These are phyloP conservation scores for Scheffersomyces titani DNA, from an alignment of 1,139 yeast genomes.

Conservation along the genomic window DNA sequence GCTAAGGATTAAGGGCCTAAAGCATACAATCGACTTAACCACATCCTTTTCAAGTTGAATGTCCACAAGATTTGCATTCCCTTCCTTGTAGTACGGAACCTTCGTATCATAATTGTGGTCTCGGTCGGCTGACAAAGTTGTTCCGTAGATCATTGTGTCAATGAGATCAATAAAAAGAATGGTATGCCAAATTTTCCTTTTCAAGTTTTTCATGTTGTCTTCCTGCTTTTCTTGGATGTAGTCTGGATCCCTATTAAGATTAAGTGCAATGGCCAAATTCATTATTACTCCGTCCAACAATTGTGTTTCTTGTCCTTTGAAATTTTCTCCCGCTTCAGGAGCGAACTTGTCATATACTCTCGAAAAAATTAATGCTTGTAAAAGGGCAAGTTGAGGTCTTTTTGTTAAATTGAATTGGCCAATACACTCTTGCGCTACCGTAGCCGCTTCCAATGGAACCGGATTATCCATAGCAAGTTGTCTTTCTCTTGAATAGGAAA, in stretches of 20 bases:
- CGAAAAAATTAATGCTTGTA: constrained; percentile 19
- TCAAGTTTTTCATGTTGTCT: constrained; percentile 11
- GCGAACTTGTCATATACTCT: constrained; percentile 27
- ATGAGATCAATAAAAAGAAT: constrained; percentile 21
- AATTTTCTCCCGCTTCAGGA: constrained; percentile 32
- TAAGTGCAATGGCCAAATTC: constrained; percentile 14
- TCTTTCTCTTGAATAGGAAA: neutral
- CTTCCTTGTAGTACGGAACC: constrained; percentile 19
- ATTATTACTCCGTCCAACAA: constrained; percentile 10
- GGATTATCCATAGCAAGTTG: constrained; percentile 14
- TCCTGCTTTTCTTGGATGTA: constrained; percentile 5
- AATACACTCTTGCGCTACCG: constrained; percentile 18
- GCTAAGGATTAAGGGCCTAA: constrained; percentile 7
- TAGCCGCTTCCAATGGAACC: constrained; percentile 17
- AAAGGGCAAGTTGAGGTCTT: constrained; percentile 14
- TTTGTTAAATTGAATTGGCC: constrained; percentile 9
- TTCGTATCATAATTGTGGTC: constrained; percentile 23
- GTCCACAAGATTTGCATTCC: constrained; percentile 19
- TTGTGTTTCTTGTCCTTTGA: constrained; percentile 11
- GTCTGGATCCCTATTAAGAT: constrained; percentile 17
- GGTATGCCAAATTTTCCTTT: constrained; percentile 27
- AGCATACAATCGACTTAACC: constrained; percentile 11
- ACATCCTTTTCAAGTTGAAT: constrained; percentile 20
- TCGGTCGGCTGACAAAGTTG: constrained; percentile 14
- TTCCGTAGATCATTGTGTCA: constrained; percentile 13